Percentiles rank a stretch among this genome's conserved stretches.
phyloP scores from a whole-genome alignment of 2,329 filamentous ascomycete species.

The Didymella sp. region DNA sequence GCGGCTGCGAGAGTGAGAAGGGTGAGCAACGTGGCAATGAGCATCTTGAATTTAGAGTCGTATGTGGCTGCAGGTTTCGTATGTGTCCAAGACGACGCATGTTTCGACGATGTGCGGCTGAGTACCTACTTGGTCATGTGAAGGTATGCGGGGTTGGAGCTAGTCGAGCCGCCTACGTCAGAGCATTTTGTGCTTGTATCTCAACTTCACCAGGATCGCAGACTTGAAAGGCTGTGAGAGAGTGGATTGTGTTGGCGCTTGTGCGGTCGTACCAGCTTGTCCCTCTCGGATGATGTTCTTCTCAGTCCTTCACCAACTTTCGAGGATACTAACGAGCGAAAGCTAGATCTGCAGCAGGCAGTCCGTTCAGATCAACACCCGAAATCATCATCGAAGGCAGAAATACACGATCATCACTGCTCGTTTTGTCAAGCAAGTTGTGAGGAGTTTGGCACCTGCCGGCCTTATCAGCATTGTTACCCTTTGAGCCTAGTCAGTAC shows the following conservation, averaged over 20 bases:
- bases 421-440: background rate
- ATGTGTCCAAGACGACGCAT: background rate
- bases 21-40: background rate
- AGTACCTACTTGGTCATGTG: slow-evolving; percentile 7
- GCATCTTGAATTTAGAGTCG: background rate
- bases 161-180: slow-evolving; percentile 15
- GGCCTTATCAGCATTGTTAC: background rate
- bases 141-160: slow-evolving; percentile 9
- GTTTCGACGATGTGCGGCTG: slow-evolving; percentile 2
- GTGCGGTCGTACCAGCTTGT: background rate
- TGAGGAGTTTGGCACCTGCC: background rate
- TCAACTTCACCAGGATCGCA: background rate
- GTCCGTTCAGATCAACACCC: background rate
- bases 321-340: background rate
- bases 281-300: background rate
- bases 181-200: background rate
- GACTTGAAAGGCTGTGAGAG: background rate
- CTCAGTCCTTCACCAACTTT: background rate
- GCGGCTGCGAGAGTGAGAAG: background rate
- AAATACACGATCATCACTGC: background rate
- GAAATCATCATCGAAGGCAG: background rate
- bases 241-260: background rate
- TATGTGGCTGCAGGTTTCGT: background rate
- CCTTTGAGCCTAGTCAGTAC: background rate
- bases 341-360: background rate